phyloP scores from a whole-genome alignment of 2,329 filamentous ascomycete genomes.

The Paecilomyces sp. region DNA sequence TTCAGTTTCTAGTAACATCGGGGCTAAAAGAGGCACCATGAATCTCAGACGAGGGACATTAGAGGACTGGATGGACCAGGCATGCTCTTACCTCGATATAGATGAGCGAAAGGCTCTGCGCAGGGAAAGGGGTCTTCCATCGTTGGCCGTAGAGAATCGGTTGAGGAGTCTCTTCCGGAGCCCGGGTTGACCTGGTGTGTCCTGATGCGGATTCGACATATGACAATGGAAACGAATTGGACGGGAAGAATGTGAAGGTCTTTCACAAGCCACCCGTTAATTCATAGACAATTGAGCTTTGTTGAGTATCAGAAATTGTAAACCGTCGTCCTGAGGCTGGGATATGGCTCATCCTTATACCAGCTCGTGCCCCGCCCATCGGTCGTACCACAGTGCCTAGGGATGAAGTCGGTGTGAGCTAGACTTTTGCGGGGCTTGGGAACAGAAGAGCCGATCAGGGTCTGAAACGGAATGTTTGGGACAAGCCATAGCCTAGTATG shows the following conservation, averaged over 20 bases:
- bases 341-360: neutral
- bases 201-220: constrained; percentile 7
- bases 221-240: neutral
- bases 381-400: neutral
- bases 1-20: neutral
- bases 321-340: neutral
- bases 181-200: constrained; percentile 1
- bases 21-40: neutral
- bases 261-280: neutral
- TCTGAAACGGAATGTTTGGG: neutral
- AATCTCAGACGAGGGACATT: neutral
- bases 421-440: neutral
- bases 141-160: constrained; percentile 1
- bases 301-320: neutral
- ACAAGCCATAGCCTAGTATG: neutral
- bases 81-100: constrained; percentile 2
- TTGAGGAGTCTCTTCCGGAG: constrained; percentile 5
- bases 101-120: neutral
- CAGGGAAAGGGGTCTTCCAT: constrained; percentile 1
- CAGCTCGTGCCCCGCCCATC: neutral
- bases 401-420: neutral
- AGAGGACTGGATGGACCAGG: neutral
- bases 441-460: neutral
- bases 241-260: neutral
- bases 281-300: neutral